Base-by-base conservation (phyloP, 768 basidiomycete species). In the Albatrellus ellisii region DNA sequence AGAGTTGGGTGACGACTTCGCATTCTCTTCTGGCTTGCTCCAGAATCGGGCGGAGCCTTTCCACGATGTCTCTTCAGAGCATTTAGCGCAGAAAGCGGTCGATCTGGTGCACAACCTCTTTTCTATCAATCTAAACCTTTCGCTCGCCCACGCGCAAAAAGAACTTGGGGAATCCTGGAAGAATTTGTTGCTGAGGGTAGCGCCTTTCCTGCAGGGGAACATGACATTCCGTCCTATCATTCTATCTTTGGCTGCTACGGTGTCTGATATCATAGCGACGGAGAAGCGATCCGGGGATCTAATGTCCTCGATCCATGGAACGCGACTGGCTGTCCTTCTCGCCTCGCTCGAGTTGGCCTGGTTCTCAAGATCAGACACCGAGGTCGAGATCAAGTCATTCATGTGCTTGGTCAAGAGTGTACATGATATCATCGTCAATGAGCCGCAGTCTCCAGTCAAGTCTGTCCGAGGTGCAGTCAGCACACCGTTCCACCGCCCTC, bases 71-170 rank as follows among this genome's bases (percentile, higher is more conserved):
- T 41, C 52, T 26, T 59, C 56, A 6, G 59, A 63, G 10, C 64
- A 71, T 26, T 67, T 68, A 50, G 57, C 62, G 0, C 65, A 67
- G 4, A 62, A 59, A 9, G 59, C 64, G 1, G 69, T 75, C 9
- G 61, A 61, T 4, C 62, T 75, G 11, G 72, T 83, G 49, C 73
- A 69, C 37, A 68, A 70, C 26, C 61, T 89, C 3, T 64, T 73
- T 36, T 75, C 79, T 1, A 75, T 92, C 57, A 95, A 95, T 58
- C 69, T 90, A 49, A 91, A 92, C 55, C 70, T 91, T 36, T 91
- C 89, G 1, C 63, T 95, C 28, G 67, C 84, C 17, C 82, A 94
- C 51, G 70, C 84, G 0, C 85, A 92, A 56, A 73, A 72, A 2
- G 63, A 75, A 2, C 66, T 89, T 34, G 73, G 81, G 0, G 75